Conservation (phyloP, 1,139 yeast species). For the Arxiozyma slooffiae region DNA sequence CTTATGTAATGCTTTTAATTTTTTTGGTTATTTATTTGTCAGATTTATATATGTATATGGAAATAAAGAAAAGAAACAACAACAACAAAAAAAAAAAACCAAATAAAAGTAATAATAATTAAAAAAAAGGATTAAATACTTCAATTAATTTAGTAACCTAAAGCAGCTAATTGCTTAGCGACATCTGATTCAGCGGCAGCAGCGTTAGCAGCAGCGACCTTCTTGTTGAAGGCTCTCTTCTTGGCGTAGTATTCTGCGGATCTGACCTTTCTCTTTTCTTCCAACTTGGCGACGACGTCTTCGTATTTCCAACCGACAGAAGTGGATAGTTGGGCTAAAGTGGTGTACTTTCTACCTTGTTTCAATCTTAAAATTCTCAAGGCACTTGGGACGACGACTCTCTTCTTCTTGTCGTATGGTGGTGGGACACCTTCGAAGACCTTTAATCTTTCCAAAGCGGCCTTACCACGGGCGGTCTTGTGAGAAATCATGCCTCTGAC, state of each 20-base stretch:
- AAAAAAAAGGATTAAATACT: background rate
- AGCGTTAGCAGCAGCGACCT: constrained; percentile 77
- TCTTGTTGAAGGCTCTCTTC: constrained; percentile 94
- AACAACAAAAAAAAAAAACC: too few species aligned
- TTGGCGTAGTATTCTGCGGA: constrained; percentile 98
- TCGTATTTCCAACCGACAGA: constrained; percentile 99
- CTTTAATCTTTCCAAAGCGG: constrained; percentile 98
- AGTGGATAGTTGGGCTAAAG: constrained; percentile 91
- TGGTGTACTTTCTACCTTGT: constrained; percentile 99
- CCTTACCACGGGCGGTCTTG: constrained; percentile 99
- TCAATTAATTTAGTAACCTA: constrained; percentile 57
- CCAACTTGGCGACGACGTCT: constrained; percentile 93
- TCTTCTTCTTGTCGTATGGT: constrained; percentile 99
- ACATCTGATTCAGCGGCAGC: constrained; percentile 60
- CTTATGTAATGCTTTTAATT: background rate
- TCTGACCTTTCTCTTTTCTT: constrained; percentile 99
- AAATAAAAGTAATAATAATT: too few species aligned
- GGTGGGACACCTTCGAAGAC: constrained; percentile 99
- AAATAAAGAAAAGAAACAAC: too few species aligned
- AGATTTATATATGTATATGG: constrained; percentile 7
- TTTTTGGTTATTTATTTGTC: too few species aligned
- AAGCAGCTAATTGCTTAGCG: constrained; percentile 71
- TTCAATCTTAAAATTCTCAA: constrained; percentile 97
- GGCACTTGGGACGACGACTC: constrained; percentile 99
- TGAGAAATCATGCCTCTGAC: constrained; percentile 99